Evolutionary conservation across 2,329 filamentous ascomycete genomes (phyloP), one percentile per base, ranked within the genome.

Genomic region (Scedosporium boydii): DNA sequence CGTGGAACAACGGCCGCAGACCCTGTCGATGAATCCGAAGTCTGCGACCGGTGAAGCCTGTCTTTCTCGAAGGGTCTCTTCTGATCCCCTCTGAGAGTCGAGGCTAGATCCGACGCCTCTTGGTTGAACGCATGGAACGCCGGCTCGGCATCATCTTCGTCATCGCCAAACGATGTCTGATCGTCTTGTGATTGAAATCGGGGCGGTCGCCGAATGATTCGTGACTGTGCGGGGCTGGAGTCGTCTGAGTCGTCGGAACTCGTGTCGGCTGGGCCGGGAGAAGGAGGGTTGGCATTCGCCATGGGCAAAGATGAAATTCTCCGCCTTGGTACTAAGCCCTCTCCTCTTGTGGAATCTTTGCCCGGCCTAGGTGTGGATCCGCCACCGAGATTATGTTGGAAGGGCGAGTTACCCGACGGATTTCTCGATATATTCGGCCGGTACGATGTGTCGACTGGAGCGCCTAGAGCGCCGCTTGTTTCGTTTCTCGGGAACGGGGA

Each of bases 1-100:
- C 70, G 63, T 55, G 66, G 72, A 60, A 76, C 66, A 21, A 77
- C 72, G 2, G 80, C 75, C 1, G 75, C 75, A 21, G 83, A 86
- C 64, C 81, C 80, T 0, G 79, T 76, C 2, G 87, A 87, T 0
- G 87, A 89, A 67, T 89, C 84, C 0, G 83, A 86, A 1, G 82
- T 85, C 63, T 84, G 81, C 0, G 82, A 84, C 46, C 77, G 75
- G 56, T 79, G 75, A 3, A 74, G 69, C 6, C 71, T 69, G 3
- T 74, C 73, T 51, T 74, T 76, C 57, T 70, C 72, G 0, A 70
- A 62, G 41, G 42, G 27, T 34, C 34, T 12, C 60, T 61, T 48
- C 66, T 67, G 27, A 58, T 82, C 77, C 18, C 77, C 82, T 44
- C 77, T 76, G 27, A 85, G 70, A 1, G 82, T 85, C 21, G 82